A percentile compares a stretch with the other conserved stretches of the same genome.
phyloP scores from a whole-genome alignment of 148 eudicot species.

The Talinum fruticosum region DNA sequence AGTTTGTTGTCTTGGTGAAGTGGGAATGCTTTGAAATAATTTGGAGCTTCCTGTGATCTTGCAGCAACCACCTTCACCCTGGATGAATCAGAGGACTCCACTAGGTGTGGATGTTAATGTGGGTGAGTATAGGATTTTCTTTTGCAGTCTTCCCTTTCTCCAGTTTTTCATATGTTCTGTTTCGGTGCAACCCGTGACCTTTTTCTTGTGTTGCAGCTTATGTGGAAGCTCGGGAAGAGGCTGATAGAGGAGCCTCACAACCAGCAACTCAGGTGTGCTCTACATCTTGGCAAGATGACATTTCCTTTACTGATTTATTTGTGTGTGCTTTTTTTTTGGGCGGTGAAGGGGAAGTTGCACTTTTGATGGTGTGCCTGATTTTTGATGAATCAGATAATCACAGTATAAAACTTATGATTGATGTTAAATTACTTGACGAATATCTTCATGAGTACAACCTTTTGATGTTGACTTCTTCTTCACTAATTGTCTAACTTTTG shows the following conservation, averaged over 20 bases:
- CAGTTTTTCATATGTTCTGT: not conserved
- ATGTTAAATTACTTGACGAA: not conserved
- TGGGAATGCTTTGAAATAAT: not conserved
- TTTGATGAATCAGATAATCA: not conserved
- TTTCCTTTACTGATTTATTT: not conserved
- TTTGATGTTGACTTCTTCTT: not conserved
- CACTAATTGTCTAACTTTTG: conserved; percentile 22
- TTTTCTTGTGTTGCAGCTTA: conserved; percentile 49
- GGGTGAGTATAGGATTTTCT: conserved; percentile 47
- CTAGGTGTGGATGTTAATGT: conserved; percentile 74
- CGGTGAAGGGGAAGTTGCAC: not conserved
- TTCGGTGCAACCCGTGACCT: not conserved
- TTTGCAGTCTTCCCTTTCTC: conserved; percentile 9
- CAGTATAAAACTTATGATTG: not conserved
- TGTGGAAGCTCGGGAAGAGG: conserved; percentile 77
- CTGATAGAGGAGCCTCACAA: conserved; percentile 59
- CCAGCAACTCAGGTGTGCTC: conserved; percentile 66
- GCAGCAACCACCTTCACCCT: conserved; percentile 84
- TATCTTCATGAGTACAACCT: too few species aligned
- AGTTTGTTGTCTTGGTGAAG: not conserved
- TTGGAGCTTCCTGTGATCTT: conserved; percentile 27
- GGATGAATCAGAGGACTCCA: conserved; percentile 79
- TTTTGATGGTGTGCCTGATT: not conserved
- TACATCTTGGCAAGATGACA: not conserved
- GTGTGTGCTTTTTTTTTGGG: not conserved